phyloP scores from a whole-genome alignment of 2,329 filamentous ascomycete genomes.

The Chaetomiaceae sp. region DNA sequence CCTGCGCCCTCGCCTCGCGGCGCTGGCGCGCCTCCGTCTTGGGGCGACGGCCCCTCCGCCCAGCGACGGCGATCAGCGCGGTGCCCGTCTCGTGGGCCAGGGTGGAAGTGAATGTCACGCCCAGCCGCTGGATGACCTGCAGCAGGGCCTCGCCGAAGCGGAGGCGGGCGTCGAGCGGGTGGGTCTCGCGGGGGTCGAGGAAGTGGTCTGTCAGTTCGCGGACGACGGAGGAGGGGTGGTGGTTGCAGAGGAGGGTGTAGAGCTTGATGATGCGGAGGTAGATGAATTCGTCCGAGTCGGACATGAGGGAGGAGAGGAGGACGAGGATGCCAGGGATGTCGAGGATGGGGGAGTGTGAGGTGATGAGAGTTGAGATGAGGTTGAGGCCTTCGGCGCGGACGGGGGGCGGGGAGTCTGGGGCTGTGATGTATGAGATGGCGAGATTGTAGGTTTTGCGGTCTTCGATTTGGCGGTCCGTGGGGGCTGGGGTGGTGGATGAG shows the following conservation, averaged over 20 bases:
- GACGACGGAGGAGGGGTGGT: constrained; percentile 58
- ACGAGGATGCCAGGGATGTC: constrained; percentile 64
- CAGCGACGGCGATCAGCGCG: constrained; percentile 59
- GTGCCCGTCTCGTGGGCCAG: constrained; percentile 49
- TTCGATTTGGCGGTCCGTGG: constrained; percentile 48
- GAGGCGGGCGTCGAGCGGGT: constrained; percentile 57
- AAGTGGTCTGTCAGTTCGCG: constrained; percentile 64
- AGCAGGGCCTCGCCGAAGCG: constrained; percentile 65
- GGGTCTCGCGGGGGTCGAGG: constrained; percentile 57
- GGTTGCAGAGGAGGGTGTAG: constrained; percentile 56
- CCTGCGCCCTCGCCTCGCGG: constrained; percentile 45
- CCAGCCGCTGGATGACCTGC: constrained; percentile 59
- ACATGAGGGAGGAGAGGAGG: constrained; percentile 59
- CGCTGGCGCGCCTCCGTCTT: constrained; percentile 56
- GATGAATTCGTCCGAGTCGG: constrained; percentile 67
- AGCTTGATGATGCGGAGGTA: constrained; percentile 64
- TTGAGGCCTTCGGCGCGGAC: constrained; percentile 63
- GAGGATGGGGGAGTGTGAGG: constrained; percentile 51
- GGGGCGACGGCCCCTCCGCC: constrained; percentile 57
- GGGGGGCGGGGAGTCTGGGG: constrained; percentile 58
- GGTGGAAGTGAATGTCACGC: constrained; percentile 52
- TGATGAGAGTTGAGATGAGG: constrained; percentile 55
- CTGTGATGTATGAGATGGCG: constrained; percentile 60
- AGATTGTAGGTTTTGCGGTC: constrained; percentile 59
- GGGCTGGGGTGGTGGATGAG: constrained; percentile 34